Percentiles rank a stretch among this genome's conserved stretches.
These are phyloP conservation scores for Dimocarpus longan DNA, from an alignment of 345 rosid genomes.

Conservation along the genomic window DNA sequence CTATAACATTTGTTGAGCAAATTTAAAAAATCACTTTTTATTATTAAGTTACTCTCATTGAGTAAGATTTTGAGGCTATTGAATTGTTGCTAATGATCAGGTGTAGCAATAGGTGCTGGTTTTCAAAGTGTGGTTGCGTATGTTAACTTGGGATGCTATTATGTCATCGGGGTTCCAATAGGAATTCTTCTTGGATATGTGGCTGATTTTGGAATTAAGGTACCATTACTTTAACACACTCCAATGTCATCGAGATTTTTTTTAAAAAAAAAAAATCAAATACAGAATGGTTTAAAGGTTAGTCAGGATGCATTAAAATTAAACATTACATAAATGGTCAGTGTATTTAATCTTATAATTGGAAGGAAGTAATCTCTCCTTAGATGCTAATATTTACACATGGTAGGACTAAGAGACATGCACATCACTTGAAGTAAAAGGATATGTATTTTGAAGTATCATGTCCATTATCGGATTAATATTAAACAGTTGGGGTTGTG, in stretches of 20 bases:
- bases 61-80: neutral
- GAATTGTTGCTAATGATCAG: constrained; percentile 6
- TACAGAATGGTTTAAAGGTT: neutral
- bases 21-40: too few species aligned
- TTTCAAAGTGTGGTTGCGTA: constrained; percentile 31
- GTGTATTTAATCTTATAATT: neutral
- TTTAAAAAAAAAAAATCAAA: too few species aligned
- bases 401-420: too few species aligned
- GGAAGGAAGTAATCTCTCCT: too few species aligned
- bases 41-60: too few species aligned
- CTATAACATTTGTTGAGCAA: too few species aligned
- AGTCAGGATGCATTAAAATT: neutral
- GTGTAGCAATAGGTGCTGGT: constrained; percentile 39
- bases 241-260: too few species aligned
- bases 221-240: neutral
- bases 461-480: neutral
- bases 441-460: too few species aligned
- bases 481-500: too few species aligned
- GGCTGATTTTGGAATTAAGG: constrained; percentile 7
- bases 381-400: too few species aligned
- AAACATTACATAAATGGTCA: neutral
- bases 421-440: too few species aligned
- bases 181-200: constrained; percentile 19
- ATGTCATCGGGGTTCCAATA: constrained; percentile 35
- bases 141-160: constrained; percentile 38